Evolutionary conservation across 179 eudicot species (phyloP), one percentile per base, ranked within the genome.

Genomic region (Beta corolliflora): DNA sequence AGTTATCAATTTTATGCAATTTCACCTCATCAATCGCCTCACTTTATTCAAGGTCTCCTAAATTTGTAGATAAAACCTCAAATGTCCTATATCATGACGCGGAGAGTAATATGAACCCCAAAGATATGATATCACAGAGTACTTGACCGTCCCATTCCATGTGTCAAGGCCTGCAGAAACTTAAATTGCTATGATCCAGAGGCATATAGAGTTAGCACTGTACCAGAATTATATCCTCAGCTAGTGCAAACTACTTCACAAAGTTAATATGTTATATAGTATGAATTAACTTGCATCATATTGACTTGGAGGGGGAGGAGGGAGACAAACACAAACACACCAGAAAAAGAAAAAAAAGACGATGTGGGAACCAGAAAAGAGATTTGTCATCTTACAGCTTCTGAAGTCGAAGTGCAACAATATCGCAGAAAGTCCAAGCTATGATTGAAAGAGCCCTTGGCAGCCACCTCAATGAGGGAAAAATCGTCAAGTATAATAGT

Each of bases 381-480:
- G 11, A 60, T n/a, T 44, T 41, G 52, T 6, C 50, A 64, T 75
- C 97, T 89, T 87, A 93, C 97, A 83, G 81, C 85, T 88, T 92
- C 91, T 21, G 95, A 82, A 46, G 91, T 92, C 85, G 92, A 83
- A 72, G 92, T 87, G 76, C 82, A 89, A 85, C 97, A 93, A 83
- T 95, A 95, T 78, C 88, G 97, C 86, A 93, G 86, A 79, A 95
- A 95, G 85, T 93, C 89, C 71, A 90, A 80, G 81, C 91, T 89
- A 53, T 89, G 90, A 85, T 87, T 89, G 61, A 89, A 85, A 53
- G 89, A 88, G 60, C 98, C 97, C 81, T 93, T 89, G 60, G 93
- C 90, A 87, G 93, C 97, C 73, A 93, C 91, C 85, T 95, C 98
- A 84, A 95, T 76, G 25, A 93, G 88, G 81, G 97, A 95, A 66